These are phyloP conservation scores for Penicillium malachiteum DNA, from an alignment of 495 filamentous ascomycete species.

Conservation along the genomic window DNA sequence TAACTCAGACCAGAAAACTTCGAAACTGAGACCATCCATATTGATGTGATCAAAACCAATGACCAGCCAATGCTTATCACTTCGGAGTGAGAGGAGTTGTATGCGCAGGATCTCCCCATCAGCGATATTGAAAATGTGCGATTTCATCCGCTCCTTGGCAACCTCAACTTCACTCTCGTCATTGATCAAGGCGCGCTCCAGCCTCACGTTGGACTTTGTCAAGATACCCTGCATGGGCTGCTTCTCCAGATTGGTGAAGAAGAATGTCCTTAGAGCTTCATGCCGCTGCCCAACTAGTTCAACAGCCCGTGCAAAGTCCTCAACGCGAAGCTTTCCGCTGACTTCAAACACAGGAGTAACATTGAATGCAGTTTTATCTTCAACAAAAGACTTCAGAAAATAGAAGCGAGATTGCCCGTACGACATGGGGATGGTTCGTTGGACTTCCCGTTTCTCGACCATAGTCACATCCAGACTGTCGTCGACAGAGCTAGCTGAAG, in stretches of 20 bases:
- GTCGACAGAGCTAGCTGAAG: slow-evolving; percentile 1
- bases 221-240: slow-evolving; percentile 24
- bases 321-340: slow-evolving; percentile 15
- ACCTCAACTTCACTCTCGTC: slow-evolving; percentile 12
- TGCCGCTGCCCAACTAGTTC: slow-evolving; percentile 31
- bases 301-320: slow-evolving; percentile 33
- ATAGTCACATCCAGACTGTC: neutral
- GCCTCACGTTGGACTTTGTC: slow-evolving; percentile 11
- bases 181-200: slow-evolving; percentile 16
- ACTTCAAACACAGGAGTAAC: slow-evolving; percentile 19
- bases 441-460: neutral
- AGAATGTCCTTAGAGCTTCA: slow-evolving; percentile 45
- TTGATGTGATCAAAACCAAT: slow-evolving; percentile 47
- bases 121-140: slow-evolving; percentile 30
- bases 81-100: slow-evolving; percentile 18
- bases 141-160: slow-evolving; percentile 13
- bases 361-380: slow-evolving; percentile 15
- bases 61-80: slow-evolving; percentile 27
- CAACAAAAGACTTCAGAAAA: slow-evolving; percentile 11
- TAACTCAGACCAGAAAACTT: slow-evolving; percentile 38
- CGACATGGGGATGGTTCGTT: slow-evolving; percentile 24
- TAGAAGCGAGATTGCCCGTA: slow-evolving; percentile 38
- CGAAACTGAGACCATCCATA: slow-evolving; percentile 47
- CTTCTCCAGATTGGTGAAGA: slow-evolving; percentile 23
- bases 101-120: slow-evolving; percentile 30